These are phyloP conservation scores for Gossypium raimondii DNA, from an alignment of 345 rosid species.

Conservation along the genomic window DNA sequence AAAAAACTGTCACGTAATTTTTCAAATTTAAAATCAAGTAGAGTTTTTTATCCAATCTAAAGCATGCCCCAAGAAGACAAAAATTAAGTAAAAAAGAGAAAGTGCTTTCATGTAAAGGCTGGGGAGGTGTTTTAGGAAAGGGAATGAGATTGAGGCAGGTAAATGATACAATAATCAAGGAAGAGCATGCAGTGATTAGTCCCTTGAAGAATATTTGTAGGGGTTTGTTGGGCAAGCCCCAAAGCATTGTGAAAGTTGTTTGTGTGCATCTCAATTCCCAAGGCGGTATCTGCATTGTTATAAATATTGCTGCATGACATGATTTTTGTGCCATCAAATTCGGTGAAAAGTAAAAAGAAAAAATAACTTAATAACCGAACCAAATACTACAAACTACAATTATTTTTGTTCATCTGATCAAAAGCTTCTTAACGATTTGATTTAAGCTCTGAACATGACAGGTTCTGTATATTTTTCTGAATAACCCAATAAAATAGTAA, in stretches of 20 bases:
- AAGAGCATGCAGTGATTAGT: background rate
- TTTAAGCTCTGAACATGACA: slow-evolving; percentile 3
- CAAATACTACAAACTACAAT: background rate
- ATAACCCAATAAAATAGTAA: no score
- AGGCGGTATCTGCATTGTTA: slow-evolving; percentile 4
- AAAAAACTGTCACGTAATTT: no score
- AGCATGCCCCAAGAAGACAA: background rate
- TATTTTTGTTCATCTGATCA: background rate
- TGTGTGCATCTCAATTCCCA: slow-evolving; percentile 28
- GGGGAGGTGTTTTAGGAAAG: background rate
- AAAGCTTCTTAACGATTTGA: background rate
- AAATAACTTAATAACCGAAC: background rate
- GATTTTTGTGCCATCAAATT: slow-evolving; percentile 28
- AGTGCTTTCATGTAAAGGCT: background rate
- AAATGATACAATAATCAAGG: background rate
- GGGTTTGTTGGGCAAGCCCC: slow-evolving; percentile 7
- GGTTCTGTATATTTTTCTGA: background rate
- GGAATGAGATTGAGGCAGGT: background rate
- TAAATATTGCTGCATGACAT: slow-evolving; percentile 12
- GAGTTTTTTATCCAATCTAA: background rate
- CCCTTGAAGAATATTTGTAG: slow-evolving; percentile 16
- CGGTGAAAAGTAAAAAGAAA: slow-evolving; percentile 2
- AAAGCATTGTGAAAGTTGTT: slow-evolving; percentile 31
- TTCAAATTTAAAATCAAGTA: no score
- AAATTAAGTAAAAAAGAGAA: background rate